phyloP scores from a whole-genome alignment of 495 filamentous ascomycete species.

The Penicillium pancosmium region DNA sequence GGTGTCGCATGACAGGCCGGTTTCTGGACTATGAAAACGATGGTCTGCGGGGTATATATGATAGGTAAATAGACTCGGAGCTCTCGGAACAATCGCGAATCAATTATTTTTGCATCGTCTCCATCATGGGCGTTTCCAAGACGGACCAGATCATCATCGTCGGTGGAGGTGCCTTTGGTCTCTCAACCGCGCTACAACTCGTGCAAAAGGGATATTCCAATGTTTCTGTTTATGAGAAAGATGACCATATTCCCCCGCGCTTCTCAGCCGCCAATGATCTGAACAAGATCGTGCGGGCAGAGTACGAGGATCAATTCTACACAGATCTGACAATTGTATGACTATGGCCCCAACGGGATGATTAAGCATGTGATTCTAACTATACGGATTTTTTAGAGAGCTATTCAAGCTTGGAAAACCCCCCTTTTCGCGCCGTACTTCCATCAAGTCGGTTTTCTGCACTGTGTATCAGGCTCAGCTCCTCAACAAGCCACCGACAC shows the following conservation, averaged over 20 bases:
- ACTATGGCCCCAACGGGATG: neutral
- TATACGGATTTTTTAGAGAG: conserved; percentile 33
- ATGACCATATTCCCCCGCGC: conserved; percentile 22
- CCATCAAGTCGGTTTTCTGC: conserved; percentile 57
- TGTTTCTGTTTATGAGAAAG: conserved; percentile 39
- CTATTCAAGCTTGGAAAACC: conserved; percentile 53
- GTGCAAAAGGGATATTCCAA: conserved; percentile 46
- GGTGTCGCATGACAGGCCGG: conserved; percentile 8
- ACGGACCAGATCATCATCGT: conserved; percentile 31
- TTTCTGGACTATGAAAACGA: neutral
- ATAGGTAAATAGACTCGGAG: neutral
- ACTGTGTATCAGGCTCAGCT: conserved; percentile 49
- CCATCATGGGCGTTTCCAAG: conserved; percentile 25
- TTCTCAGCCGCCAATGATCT: conserved; percentile 54
- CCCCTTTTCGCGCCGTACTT: conserved; percentile 56
- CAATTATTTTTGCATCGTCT: neutral
- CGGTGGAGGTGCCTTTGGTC: conserved; percentile 54
- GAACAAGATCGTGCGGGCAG: conserved; percentile 59
- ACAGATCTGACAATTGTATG: conserved; percentile 43
- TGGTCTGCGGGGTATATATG: conserved; percentile 13
- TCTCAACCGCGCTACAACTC: conserved; percentile 55
- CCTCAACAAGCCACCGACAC: conserved; percentile 50
- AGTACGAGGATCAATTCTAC: conserved; percentile 60
- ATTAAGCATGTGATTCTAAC: neutral
- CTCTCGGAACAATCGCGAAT: neutral